phyloP scores from a whole-genome alignment of 192 early-diverging fungal genomes.

The Coemansia sp. region DNA sequence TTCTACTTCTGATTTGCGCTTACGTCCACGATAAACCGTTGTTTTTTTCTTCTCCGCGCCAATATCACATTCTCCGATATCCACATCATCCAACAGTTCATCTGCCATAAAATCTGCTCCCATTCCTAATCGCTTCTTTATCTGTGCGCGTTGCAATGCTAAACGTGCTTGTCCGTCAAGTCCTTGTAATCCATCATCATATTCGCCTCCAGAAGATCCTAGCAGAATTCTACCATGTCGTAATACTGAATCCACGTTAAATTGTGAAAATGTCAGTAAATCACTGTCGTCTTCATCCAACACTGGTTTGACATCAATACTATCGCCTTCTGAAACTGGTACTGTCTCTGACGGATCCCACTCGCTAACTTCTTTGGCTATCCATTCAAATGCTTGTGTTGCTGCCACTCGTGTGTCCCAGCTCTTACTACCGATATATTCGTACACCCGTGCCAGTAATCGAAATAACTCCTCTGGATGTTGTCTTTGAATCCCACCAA shows the following conservation, averaged over 20 bases:
- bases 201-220: slow-evolving; percentile 88
- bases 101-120: slow-evolving; percentile 87
- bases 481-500: slow-evolving; percentile 92
- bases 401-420: slow-evolving; percentile 98
- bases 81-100: slow-evolving; percentile 84
- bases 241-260: slow-evolving; percentile 82
- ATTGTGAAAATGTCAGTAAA: slow-evolving; percentile 71
- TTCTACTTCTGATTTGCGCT: slow-evolving; percentile 26
- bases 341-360: slow-evolving; percentile 65
- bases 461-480: slow-evolving; percentile 90
- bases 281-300: slow-evolving; percentile 40
- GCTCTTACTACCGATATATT: slow-evolving; percentile 77
- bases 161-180: slow-evolving; percentile 82
- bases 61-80: slow-evolving; percentile 54
- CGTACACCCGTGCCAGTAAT: slow-evolving; percentile 64
- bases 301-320: slow-evolving; percentile 11
- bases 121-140: slow-evolving; percentile 81
- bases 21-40: background rate
- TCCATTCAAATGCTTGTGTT: slow-evolving; percentile 84
- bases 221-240: slow-evolving; percentile 75
- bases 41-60: slow-evolving; percentile 18
- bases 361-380: slow-evolving; percentile 82
- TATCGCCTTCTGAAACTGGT: background rate
- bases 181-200: slow-evolving; percentile 66
- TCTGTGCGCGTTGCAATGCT: slow-evolving; percentile 75